Evolutionary conservation across 225 moss, liverwort and hornwort genomes (phyloP), one percentile per base, ranked within the genome.

Genomic region (Pseudisothecium myosuroides): DNA sequence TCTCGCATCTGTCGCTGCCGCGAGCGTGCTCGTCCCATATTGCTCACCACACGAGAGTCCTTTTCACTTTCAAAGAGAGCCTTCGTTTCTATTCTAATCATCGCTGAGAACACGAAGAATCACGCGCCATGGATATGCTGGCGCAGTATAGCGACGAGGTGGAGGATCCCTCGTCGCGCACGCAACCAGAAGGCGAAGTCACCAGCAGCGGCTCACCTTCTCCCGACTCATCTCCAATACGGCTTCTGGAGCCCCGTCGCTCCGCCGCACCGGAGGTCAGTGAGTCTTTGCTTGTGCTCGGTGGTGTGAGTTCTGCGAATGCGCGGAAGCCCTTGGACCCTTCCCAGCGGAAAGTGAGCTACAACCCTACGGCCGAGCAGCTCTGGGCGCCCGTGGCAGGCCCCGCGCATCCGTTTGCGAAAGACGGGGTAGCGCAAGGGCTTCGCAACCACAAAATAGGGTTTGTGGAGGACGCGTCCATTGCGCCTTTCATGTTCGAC

Each of bases 341-440:
- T 55, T 96, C 97, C 63, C 97, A 95, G 91, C 95, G 96, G 85
- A 91, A 90, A 12, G 97, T 99, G 93, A 96, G 90, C 87, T 95
- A 95, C 50, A 99, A 99, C 73, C 98, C 98, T 32, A 98, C 98
- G 36, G 96, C 96, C 27, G 98, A 99, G 90, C 98, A 99, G 93
- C 95, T 99, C 21, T 99, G 98, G 98, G 95, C 96, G 49, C 98
- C 98, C 16, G 95, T 99, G 58, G 95, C 96, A 43, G 98, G 98
- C 27, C 97, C 98, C 22, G 97, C 94, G 64, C 98, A 99, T 75
- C 97, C 97, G 32, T 99, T 94, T 89, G 96, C 95, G 59, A 97
- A 96, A 65, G 98, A 97, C 54, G 97, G 98, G 14, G 63, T 97
- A 12, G 97, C 98, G 47, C 97, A 99, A 87, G 98, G 98, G 21